Percentiles rank a stretch among this genome's conserved stretches.
These are phyloP conservation scores for Takashimella tepidaria DNA, from an alignment of 1,284 basidiomycete species.

Conservation along the genomic window DNA sequence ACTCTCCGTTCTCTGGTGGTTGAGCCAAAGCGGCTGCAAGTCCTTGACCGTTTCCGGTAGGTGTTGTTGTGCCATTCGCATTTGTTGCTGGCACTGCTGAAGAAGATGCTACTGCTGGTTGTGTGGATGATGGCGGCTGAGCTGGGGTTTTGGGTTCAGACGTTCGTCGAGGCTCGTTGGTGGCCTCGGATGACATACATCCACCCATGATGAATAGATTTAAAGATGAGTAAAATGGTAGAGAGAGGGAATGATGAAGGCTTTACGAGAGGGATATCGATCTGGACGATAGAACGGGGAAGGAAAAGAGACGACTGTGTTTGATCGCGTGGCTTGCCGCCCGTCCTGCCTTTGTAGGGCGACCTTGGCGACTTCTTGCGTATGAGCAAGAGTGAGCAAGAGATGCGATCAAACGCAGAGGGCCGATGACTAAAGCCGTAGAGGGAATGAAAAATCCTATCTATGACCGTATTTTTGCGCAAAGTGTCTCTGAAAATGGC, in stretches of 20 bases:
- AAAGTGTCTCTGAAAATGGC: no score
- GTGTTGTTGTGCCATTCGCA: slow-evolving; percentile 5
- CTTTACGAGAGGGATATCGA: no score
- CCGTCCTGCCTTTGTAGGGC: not conserved
- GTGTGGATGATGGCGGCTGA: slow-evolving; percentile 1
- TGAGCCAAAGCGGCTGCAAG: slow-evolving; percentile 35
- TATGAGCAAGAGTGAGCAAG: no score
- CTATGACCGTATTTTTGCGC: no score
- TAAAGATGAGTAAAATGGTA: not conserved
- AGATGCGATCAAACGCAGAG: no score
- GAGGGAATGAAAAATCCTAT: no score
- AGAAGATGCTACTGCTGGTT: slow-evolving; percentile 6
- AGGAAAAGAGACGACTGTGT: not conserved
- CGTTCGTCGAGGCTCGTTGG: slow-evolving; percentile 17
- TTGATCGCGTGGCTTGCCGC: not conserved
- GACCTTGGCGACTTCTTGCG: not conserved
- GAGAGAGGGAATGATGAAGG: no score
- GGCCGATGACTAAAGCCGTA: no score
- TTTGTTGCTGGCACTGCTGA: slow-evolving; percentile 12
- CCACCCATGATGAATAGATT: slow-evolving; percentile 31
- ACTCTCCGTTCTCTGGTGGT: slow-evolving; percentile 15
- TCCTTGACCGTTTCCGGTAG: slow-evolving; percentile 19
- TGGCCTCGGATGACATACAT: slow-evolving; percentile 32
- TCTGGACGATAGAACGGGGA: slow-evolving; percentile 1
- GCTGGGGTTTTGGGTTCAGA: slow-evolving; percentile 9